Conservation (phyloP, 2,329 filamentous ascomycete genomes). For the Sarocladium oryzae region DNA sequence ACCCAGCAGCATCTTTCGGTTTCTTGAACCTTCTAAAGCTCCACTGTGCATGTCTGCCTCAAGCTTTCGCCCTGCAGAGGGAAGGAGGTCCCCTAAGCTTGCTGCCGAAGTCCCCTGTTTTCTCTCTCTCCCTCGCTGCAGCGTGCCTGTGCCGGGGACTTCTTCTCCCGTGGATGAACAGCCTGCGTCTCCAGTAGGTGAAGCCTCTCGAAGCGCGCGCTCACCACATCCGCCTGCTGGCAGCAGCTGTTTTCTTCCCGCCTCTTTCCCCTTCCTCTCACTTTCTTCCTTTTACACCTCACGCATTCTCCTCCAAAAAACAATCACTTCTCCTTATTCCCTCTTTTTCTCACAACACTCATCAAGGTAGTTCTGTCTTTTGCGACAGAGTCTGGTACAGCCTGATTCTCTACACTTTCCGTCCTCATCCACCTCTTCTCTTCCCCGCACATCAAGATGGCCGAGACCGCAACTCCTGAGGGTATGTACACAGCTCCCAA, state of each 20-base stretch:
- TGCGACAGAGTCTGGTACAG: neutral
- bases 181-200: too few relatives aligned
- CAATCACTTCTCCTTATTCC: too few relatives aligned
- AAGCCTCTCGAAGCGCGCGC: neutral
- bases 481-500: constrained; percentile 21
- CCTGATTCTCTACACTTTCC: constrained; percentile 4
- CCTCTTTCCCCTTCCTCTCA: neutral
- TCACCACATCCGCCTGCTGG: neutral
- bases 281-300: neutral
- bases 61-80: constrained; percentile 11
- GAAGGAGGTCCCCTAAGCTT: too few relatives aligned
- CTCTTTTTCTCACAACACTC: neutral
- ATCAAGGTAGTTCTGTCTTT: neutral
- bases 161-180: too few relatives aligned
- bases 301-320: too few relatives aligned
- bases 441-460: constrained; percentile 17
- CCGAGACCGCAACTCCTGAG: constrained; percentile 30
- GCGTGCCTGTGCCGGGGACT: too few relatives aligned
- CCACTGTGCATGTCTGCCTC: constrained; percentile 11
- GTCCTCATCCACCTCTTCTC: neutral
- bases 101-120: neutral
- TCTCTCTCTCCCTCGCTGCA: neutral
- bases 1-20: constrained; percentile 29
- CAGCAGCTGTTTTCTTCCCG: constrained; percentile 4
- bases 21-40: constrained; percentile 36